A percentile compares a stretch with the other conserved stretches of the same genome.
phyloP scores from a whole-genome alignment of 805 yeast genomes.

The Starmerella floricola region DNA sequence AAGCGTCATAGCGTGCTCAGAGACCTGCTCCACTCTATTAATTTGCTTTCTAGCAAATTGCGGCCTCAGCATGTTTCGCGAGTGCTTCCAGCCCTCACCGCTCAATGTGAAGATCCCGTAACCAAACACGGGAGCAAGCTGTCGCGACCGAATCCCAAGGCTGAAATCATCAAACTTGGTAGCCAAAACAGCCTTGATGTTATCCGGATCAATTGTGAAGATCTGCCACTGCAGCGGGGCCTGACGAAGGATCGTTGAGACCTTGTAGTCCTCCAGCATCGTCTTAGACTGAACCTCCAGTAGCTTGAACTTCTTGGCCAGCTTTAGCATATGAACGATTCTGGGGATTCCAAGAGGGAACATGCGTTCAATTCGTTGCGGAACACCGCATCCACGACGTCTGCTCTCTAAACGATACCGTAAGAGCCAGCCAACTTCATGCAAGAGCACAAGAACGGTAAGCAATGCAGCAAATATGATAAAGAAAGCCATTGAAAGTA shows the following conservation, averaged over 20 bases:
- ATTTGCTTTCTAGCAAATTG: constrained; percentile 29
- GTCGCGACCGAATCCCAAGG: constrained; percentile 25
- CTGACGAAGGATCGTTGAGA: constrained; percentile 2
- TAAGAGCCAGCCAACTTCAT: neutral
- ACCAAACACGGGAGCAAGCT: constrained; percentile 27
- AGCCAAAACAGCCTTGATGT: constrained; percentile 25
- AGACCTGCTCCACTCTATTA: constrained; percentile 24
- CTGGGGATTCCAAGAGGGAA: neutral
- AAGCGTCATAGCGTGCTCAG: constrained; percentile 23
- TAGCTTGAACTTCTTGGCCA: neutral
- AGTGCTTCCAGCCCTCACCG: constrained; percentile 31
- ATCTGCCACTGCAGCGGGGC: constrained; percentile 11
- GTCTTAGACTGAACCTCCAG: neutral
- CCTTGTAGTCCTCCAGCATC: neutral
- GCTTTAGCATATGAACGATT: neutral
- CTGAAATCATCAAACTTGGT: constrained; percentile 27
- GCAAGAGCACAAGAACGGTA: neutral
- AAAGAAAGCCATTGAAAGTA: neutral
- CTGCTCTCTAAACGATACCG: neutral
- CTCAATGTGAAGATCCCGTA: constrained; percentile 31
- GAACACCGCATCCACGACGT: neutral
- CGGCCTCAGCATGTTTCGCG: constrained; percentile 31
- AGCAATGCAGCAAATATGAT: neutral
- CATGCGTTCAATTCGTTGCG: neutral
- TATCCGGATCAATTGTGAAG: constrained; percentile 25